Evolutionary conservation across 192 early-diverging fungal species (phyloP), one percentile per base, ranked within the genome.

Genomic region (Martensiomyces pterosporus): DNA sequence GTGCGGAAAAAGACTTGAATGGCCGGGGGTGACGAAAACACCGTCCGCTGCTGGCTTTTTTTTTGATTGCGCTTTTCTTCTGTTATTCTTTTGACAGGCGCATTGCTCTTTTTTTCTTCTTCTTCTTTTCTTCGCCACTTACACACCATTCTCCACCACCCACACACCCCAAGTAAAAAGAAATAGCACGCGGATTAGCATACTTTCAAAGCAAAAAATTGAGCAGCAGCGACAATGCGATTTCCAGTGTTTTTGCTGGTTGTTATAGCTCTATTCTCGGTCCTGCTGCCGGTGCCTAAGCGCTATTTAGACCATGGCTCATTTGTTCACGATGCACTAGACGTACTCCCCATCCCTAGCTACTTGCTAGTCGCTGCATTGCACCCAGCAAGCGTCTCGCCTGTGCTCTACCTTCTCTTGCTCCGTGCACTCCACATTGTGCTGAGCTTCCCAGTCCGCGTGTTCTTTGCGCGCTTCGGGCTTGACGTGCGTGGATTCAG

Each of bases 381-480:
- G 22, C 70, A 74, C 34, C 70, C 63, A 2, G 32, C 43, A 12
- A 37, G 32, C 36, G 23, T 66, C 49, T 50, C 63, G 26, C 59
- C 59, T 6, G 35, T 66, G 13, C 26, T 38, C 7, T 54, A 74
- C 29, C 61, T 53, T 18, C 10, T 62, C n/a, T 17, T 49, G 2
- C 42, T 74, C 3, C 50, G 52, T 2, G 4, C 44, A 1, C 33
- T 52, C 10, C 64, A 66, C 25, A 39, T 62, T 4, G 45, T 53
- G 15, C 37, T 66, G 34, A 58, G 63, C 38, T 49, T 61, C 34
- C 70, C 63, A 2, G 51, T 64, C 9, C 63, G 64, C 10, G 39
- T 55, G 26, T 74, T 74, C 22, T 24, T 74, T 9, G 49, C 45
- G 15, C 41, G 70, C 24, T 74, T 74, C 43, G 70, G 70, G 1